Base-by-base conservation (phyloP, 352 stramenopile species). In the Aphanomyces invadans region DNA sequence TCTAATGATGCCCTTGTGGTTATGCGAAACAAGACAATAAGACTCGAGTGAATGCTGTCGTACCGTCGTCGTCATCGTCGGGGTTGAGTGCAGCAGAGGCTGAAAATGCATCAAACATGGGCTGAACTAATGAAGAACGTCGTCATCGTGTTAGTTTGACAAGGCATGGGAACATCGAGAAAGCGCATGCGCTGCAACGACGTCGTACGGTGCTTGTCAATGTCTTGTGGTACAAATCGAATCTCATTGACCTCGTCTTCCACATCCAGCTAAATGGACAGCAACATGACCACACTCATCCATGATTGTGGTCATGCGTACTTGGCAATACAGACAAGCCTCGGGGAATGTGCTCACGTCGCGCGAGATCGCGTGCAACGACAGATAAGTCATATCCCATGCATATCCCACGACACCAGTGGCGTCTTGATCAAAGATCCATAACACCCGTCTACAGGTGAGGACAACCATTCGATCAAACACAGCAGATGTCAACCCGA, bases 31-130 rank as follows among this genome's bases (percentile, higher is more conserved):
- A 51, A 53, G 28, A 10, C 15, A 21, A 54, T 17, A 64, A 31
- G 5, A 9, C 25, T 23, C 21, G 19, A n/a, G 1, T 11, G n/a
- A 11, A 23, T 21, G 12, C 19, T 12, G 29, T 32, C 19, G 0
- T 15, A 67, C 45, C 72, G 11, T 81, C 76, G 33, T 84, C 75
- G 21, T 88, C n/a, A n/a, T n/a, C 80, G 62, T 91, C 82, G 4
- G 84, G 84, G 72, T 93, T 93, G 74, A 93, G 76, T 69, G 90
- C 84, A 9, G 84, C 84, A 53, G 80, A 85, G 76, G 87, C 89
- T 69, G 78, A 87, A 31, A 93, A 90, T 23, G 80, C 80, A 2
- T 77, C 75, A 62, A 90, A 93, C 46, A 93, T 53, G 31, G 85
- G 75, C 74, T 81, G 72, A 42, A 92, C 83, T 92, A 62, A n/a